A percentile compares a stretch with the other conserved stretches of the same genome.
Conservation (phyloP, 176 grass and related monocot genomes). For the Ananas comosus region DNA sequence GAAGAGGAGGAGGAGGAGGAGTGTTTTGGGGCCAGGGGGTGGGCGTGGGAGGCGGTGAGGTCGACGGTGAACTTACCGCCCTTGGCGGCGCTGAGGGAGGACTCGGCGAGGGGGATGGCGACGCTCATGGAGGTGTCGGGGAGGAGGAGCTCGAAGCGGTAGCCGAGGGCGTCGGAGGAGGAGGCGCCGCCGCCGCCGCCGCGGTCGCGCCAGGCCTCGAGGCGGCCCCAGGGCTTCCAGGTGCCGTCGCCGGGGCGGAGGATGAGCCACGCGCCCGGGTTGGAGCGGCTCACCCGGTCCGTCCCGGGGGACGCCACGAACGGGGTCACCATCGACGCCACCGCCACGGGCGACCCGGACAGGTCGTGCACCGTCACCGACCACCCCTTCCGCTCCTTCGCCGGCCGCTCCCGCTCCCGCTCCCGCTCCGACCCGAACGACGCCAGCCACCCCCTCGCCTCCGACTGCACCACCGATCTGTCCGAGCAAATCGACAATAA, state of each 20-base stretch:
- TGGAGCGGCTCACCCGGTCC: slow-evolving; percentile 73
- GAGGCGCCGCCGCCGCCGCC: slow-evolving; percentile 31
- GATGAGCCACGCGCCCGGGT: slow-evolving; percentile 94
- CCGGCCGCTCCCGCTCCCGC: slow-evolving; percentile 10
- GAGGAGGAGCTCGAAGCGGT: slow-evolving; percentile 72
- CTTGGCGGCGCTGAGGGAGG: slow-evolving; percentile 42
- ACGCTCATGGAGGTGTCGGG: slow-evolving; percentile 46
- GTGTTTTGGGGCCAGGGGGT: slow-evolving; percentile 2
- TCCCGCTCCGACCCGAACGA: slow-evolving; percentile 35
- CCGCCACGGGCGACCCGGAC: slow-evolving; percentile 75
- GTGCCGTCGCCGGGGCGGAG: slow-evolving; percentile 71
- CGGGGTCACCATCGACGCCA: slow-evolving; percentile 92
- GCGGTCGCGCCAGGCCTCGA: slow-evolving; percentile 94
- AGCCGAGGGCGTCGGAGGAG: slow-evolving; percentile 56
- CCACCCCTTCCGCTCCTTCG: slow-evolving; percentile 93
- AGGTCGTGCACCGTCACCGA: slow-evolving; percentile 97
- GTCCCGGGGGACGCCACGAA: slow-evolving; percentile 84
- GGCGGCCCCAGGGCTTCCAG: slow-evolving; percentile 91
- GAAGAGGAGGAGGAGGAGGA: slow-evolving; percentile 56
- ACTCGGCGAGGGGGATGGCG: slow-evolving; percentile 50
- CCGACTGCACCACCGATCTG: slow-evolving; percentile 38
- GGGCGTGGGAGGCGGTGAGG: slow-evolving; percentile 51
- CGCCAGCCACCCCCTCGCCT: slow-evolving; percentile 33
- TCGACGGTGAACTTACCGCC: slow-evolving; percentile 91
- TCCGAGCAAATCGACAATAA: not conserved